Percentiles rank a stretch among this genome's conserved stretches.
phyloP scores from a whole-genome alignment of 495 filamentous ascomycete genomes.

The Penicillium ucsense region DNA sequence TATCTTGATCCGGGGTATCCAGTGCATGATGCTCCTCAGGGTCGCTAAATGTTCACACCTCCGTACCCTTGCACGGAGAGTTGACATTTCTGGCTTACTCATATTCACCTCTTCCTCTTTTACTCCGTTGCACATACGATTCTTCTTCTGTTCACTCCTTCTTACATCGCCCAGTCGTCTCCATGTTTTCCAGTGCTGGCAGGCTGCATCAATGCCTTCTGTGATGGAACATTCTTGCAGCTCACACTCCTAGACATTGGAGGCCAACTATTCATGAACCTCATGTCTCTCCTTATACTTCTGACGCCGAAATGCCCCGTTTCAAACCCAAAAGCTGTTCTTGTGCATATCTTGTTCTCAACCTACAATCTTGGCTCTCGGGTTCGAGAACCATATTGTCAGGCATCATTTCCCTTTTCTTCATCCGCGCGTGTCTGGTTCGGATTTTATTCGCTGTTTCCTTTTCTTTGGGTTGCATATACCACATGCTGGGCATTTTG shows the following conservation, averaged over 20 bases:
- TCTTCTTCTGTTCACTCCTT: slow-evolving; percentile 32
- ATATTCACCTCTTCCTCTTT: slow-evolving; percentile 20
- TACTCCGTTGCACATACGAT: slow-evolving; percentile 22
- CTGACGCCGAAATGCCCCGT: slow-evolving; percentile 30
- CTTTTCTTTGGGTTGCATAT: slow-evolving; percentile 28
- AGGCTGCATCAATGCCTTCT: not conserved
- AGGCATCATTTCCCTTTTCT: slow-evolving; percentile 10
- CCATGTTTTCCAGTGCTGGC: not conserved
- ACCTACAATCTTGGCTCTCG: not conserved
- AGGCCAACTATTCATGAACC: slow-evolving; percentile 24
- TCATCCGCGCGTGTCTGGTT: slow-evolving; percentile 32
- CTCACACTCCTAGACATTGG: slow-evolving; percentile 1
- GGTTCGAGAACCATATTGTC: slow-evolving; percentile 9
- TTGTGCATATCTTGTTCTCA: slow-evolving; percentile 9
- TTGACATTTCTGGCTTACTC: no score
- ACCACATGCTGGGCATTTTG: slow-evolving; percentile 24
- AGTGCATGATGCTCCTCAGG: slow-evolving; percentile 17
- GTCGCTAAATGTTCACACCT: slow-evolving; percentile 12
- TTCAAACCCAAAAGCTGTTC: slow-evolving; percentile 6
- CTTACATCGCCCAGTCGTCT: slow-evolving; percentile 23
- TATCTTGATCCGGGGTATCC: slow-evolving; percentile 33
- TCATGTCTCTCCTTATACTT: slow-evolving; percentile 33
- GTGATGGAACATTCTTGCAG: no score
- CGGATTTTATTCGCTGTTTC: slow-evolving; percentile 5
- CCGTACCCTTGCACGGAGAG: not conserved